Percentiles rank a stretch among this genome's conserved stretches.
These are phyloP conservation scores for Penicillium freii DNA, from an alignment of 2,329 filamentous ascomycete species.

Conservation along the genomic window DNA sequence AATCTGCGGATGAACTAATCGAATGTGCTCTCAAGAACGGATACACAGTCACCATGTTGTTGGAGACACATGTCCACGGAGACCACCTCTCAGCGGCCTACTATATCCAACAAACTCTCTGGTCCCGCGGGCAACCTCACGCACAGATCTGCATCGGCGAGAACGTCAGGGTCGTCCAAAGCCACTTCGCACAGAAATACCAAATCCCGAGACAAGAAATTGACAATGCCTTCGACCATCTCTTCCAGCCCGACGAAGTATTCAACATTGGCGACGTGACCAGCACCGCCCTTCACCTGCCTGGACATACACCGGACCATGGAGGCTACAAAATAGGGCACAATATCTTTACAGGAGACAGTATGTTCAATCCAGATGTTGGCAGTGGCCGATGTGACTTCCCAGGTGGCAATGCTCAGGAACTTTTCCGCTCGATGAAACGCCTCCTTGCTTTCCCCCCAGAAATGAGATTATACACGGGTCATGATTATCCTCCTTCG, in stretches of 20 bases:
- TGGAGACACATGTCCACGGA: constrained; percentile 63
- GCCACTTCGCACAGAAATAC: constrained; percentile 51
- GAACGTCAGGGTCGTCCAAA: constrained; percentile 54
- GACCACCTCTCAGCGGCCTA: constrained; percentile 58
- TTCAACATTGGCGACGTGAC: constrained; percentile 53
- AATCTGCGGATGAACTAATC: constrained; percentile 53
- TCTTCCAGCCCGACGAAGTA: constrained; percentile 54
- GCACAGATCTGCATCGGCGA: constrained; percentile 57
- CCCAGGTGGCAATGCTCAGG: constrained; percentile 47
- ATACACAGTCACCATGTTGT: constrained; percentile 50
- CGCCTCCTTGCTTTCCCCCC: constrained; percentile 44
- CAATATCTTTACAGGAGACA: constrained; percentile 52
- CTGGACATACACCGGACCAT: constrained; percentile 62
- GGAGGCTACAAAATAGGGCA: constrained; percentile 56
- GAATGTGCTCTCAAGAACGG: constrained; percentile 40
- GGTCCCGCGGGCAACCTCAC: constrained; percentile 27
- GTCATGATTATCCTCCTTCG: constrained; percentile 51
- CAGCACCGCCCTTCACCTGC: constrained; percentile 54
- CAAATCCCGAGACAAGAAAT: constrained; percentile 47
- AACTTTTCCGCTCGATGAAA: constrained; percentile 47
- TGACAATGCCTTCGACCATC: constrained; percentile 50
- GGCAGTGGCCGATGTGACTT: constrained; percentile 55
- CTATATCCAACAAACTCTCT: constrained; percentile 53
- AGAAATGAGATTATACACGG: constrained; percentile 50
- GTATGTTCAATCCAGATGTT: constrained; percentile 52